Percentiles rank a stretch among this genome's conserved stretches.
Conservation (phyloP, 768 basidiomycete genomes). For the Lactifluus echinatus region DNA sequence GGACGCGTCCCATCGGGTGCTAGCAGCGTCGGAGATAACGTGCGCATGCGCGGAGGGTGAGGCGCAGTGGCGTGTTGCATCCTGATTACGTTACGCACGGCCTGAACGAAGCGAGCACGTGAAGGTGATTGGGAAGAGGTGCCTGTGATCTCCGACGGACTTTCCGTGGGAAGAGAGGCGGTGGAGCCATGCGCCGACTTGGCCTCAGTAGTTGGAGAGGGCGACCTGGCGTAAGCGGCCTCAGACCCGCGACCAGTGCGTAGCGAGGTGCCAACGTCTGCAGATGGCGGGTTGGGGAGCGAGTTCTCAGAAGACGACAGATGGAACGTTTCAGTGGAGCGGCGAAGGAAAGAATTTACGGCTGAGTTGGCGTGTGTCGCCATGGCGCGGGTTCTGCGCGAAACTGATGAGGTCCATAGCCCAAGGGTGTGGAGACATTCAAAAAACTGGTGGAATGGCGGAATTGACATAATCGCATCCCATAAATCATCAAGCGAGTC, state of each 20-base stretch:
- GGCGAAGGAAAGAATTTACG: conserved; percentile 10
- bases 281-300: conserved; percentile 6
- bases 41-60: conserved; percentile 20
- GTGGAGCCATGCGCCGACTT: conserved; percentile 6
- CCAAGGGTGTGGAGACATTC: conserved; percentile 1
- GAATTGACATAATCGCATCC: conserved; percentile 21
- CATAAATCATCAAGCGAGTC: conserved; percentile 44
- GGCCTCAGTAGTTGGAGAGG: conserved; percentile 17
- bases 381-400: conserved; percentile 4
- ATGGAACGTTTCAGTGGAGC: neutral
- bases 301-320: conserved; percentile 16
- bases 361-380: conserved; percentile 10
- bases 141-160: conserved; percentile 10
- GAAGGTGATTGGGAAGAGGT: conserved; percentile 24
- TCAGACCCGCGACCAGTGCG: conserved; percentile 17
- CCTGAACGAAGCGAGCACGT: conserved; percentile 33
- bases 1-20: conserved; percentile 8
- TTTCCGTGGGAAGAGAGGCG: conserved; percentile 20
- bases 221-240: conserved; percentile 16
- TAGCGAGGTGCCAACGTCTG: conserved; percentile 2
- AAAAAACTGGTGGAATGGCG: conserved; percentile 7
- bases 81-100: conserved; percentile 40
- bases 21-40: conserved; percentile 25
- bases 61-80: conserved; percentile 29
- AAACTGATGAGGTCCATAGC: neutral